Percentiles rank a stretch among this genome's conserved stretches.
Conservation (phyloP, 2,329 filamentous ascomycete genomes). For the Alternaria sp. region DNA sequence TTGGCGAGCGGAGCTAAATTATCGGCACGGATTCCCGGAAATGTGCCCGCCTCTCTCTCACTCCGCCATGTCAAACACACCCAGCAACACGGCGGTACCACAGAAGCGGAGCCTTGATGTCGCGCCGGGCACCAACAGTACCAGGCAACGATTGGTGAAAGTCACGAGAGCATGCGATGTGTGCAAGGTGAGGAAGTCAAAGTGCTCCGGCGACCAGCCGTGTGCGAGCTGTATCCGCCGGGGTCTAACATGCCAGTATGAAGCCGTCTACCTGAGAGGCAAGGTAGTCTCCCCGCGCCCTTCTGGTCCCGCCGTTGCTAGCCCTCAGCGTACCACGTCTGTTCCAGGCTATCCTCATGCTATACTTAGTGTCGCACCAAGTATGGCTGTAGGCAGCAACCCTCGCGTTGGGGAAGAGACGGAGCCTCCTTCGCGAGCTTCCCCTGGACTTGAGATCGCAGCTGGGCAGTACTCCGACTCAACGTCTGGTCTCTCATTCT, state of each 20-base stretch:
- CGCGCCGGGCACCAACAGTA: background rate
- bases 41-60: background rate
- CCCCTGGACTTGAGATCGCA: conserved; percentile 58
- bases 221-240: conserved; percentile 29
- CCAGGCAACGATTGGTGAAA: conserved; percentile 24
- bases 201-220: conserved; percentile 37
- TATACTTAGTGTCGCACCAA: background rate
- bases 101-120: conserved; percentile 16
- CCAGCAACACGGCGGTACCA: conserved; percentile 7
- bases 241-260: conserved; percentile 29
- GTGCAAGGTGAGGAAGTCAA: conserved; percentile 40
- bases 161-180: conserved; percentile 39
- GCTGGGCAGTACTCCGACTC: conserved; percentile 63
- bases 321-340: background rate
- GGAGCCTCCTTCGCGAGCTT: conserved; percentile 38
- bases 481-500: conserved; percentile 60
- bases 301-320: background rate
- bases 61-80: background rate
- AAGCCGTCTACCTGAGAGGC: conserved; percentile 34
- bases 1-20: background rate
- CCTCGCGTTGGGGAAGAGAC: background rate
- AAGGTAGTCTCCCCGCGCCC: conserved; percentile 29
- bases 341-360: background rate
- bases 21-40: background rate
- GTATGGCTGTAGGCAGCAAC: background rate